A percentile compares a stretch with the other conserved stretches of the same genome.
phyloP scores from a whole-genome alignment of 148 eudicot genomes.

The Drosera capensis region DNA sequence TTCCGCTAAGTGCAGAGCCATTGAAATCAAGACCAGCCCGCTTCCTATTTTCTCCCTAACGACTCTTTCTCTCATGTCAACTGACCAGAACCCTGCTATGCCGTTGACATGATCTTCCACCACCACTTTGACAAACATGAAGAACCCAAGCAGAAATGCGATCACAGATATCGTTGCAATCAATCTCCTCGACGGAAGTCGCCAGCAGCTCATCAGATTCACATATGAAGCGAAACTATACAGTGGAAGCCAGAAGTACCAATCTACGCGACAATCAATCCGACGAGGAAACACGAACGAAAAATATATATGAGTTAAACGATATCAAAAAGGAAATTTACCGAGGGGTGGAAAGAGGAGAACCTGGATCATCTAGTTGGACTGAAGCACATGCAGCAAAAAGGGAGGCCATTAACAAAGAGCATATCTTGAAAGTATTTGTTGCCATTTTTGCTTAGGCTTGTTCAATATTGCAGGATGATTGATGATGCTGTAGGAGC shows the following conservation, averaged over 20 bases:
- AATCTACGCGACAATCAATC: constrained; percentile 18
- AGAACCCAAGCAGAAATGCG: constrained; percentile 20
- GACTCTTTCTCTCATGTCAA: constrained; percentile 38
- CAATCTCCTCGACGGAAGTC: neutral
- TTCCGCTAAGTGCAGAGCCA: constrained; percentile 28
- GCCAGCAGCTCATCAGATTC: constrained; percentile 25
- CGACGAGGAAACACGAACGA: neutral
- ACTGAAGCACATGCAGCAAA: constrained; percentile 39
- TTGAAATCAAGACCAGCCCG: constrained; percentile 32
- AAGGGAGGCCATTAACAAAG: constrained; percentile 40
- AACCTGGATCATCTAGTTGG: constrained; percentile 53
- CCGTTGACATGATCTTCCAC: constrained; percentile 18
- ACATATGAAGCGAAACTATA: constrained; percentile 35
- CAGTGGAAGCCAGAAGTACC: constrained; percentile 57
- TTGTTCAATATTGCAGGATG: neutral
- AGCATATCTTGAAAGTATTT: constrained; percentile 19
- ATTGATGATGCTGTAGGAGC: no score
- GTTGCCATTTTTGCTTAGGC: constrained; percentile 1
- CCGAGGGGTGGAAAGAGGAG: neutral
- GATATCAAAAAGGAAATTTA: neutral
- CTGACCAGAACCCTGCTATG: constrained; percentile 26
- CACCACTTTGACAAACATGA: constrained; percentile 27
- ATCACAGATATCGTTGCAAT: constrained; percentile 8
- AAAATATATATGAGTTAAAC: neutral
- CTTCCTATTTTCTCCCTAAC: constrained; percentile 51